These are phyloP conservation scores for Calonectria hongkongensis DNA, from an alignment of 2,329 filamentous ascomycete species.

Conservation along the genomic window DNA sequence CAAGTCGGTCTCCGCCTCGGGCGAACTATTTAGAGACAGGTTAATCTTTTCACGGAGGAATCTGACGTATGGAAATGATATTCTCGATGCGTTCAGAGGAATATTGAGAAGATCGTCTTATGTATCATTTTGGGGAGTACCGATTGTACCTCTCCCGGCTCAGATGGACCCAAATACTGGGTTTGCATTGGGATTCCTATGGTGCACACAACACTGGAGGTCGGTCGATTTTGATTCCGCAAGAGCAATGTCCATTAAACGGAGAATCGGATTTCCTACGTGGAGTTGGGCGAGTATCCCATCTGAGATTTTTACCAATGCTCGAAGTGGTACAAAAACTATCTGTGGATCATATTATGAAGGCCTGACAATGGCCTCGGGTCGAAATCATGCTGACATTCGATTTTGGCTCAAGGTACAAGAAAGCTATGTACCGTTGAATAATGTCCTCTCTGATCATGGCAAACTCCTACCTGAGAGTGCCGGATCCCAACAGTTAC, in stretches of 20 bases:
- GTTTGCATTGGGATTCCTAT: background rate
- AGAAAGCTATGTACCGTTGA: background rate
- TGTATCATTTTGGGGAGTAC: background rate
- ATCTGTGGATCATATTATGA: background rate
- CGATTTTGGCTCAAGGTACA: background rate
- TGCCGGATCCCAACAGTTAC: background rate
- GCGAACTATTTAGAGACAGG: background rate
- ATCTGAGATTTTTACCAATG: background rate
- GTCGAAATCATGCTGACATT: background rate
- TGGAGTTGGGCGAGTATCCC: background rate
- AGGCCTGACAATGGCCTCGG: background rate
- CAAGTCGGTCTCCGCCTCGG: background rate
- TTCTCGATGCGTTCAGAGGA: conserved; percentile 4
- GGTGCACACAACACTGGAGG: background rate
- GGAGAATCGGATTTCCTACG: background rate
- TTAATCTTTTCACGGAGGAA: background rate
- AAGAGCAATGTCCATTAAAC: background rate
- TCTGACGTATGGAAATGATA: background rate
- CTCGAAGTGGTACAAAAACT: background rate
- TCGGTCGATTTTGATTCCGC: background rate
- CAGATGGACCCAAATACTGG: background rate
- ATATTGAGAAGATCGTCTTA: background rate
- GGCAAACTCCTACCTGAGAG: background rate
- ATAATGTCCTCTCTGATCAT: background rate
- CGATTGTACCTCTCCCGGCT: background rate